These are phyloP conservation scores for Tripidium arundinaceum DNA, from an alignment of 202 grass and related monocot genomes.

Conservation along the genomic window DNA sequence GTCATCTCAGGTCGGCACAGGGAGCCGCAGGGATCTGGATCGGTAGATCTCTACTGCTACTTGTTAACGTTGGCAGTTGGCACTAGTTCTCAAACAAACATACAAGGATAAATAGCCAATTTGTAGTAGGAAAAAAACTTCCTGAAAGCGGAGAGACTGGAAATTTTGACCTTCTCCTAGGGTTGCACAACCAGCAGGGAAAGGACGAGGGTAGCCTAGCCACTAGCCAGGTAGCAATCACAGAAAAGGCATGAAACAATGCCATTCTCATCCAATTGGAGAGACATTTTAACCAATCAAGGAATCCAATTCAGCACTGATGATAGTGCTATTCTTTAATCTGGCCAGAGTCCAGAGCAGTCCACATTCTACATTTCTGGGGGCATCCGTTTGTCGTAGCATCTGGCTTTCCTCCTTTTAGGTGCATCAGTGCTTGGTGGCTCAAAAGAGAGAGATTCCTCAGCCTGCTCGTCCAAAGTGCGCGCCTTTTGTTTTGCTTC, in stretches of 20 bases:
- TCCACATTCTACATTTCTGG: slow-evolving; percentile 9
- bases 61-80: not conserved
- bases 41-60: not conserved
- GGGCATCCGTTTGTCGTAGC: slow-evolving; percentile 10
- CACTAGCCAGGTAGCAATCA: not conserved
- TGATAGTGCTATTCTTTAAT: slow-evolving; percentile 22
- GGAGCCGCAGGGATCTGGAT: not conserved
- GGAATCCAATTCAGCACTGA: slow-evolving; percentile 46
- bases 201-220: not conserved
- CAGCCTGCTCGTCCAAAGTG: slow-evolving; percentile 39
- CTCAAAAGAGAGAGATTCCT: slow-evolving; percentile 28
- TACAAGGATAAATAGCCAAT: not conserved
- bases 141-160: not conserved
- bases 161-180: not conserved
- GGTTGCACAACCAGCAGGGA: not conserved
- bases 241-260: slow-evolving; percentile 29
- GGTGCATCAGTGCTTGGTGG: slow-evolving; percentile 8
- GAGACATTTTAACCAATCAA: slow-evolving; percentile 21
- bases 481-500: slow-evolving; percentile 38
- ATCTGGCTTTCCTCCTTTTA: slow-evolving; percentile 17
- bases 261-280: slow-evolving; percentile 9
- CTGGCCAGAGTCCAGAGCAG: slow-evolving; percentile 3
- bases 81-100: not conserved
- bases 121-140: not conserved
- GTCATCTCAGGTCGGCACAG: not conserved